A percentile compares a stretch with the other conserved stretches of the same genome.
Evolutionary conservation across 2,329 filamentous ascomycete genomes (phyloP).

Genomic region (Aspergillus amoenus): DNA sequence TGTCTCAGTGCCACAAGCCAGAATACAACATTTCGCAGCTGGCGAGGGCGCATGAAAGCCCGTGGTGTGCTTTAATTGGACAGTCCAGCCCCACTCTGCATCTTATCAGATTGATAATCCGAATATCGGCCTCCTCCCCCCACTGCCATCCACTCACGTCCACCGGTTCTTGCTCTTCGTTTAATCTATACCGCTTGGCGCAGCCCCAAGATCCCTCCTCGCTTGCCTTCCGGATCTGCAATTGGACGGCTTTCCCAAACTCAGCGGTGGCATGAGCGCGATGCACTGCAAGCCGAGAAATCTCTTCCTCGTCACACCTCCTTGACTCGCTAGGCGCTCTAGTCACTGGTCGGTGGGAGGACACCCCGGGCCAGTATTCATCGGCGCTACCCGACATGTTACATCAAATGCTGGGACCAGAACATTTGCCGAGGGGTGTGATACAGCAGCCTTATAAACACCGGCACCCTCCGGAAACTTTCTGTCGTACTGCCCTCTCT

Average conservation of each 20-base stretch:
- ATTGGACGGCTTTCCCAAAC: background rate
- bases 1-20: background rate
- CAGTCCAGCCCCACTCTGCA: background rate
- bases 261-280: conserved; percentile 4
- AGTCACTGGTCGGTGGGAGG: background rate
- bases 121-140: background rate
- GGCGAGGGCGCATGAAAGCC: too few species aligned
- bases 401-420: background rate
- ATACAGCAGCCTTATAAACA: background rate
- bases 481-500: background rate
- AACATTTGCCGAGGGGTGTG: background rate
- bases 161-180: conserved; percentile 1
- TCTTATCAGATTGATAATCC: conserved; percentile 13
- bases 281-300: conserved; percentile 1
- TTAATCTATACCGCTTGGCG: conserved; percentile 9
- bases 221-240: background rate
- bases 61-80: too few species aligned
- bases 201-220: background rate
- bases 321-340: background rate
- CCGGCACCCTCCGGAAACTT: background rate
- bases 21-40: background rate
- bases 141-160: background rate
- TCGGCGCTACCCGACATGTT: background rate
- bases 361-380: background rate
- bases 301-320: conserved; percentile 1